phyloP scores from a whole-genome alignment of 225 moss, liverwort and hornwort genomes.

The Lunularia cruciata region DNA sequence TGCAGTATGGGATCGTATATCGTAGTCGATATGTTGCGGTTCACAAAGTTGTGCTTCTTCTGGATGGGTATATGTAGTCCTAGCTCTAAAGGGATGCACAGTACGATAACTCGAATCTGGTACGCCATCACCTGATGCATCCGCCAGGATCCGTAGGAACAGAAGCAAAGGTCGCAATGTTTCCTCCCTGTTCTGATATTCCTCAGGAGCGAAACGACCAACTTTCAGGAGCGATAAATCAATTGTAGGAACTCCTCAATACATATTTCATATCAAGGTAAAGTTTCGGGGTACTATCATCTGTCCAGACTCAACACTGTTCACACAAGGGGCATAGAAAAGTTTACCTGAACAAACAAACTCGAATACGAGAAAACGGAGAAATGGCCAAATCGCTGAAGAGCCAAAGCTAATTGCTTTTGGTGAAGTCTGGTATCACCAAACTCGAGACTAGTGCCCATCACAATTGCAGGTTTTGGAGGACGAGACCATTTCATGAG shows the following conservation, averaged over 20 bases:
- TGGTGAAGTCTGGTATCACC: constrained; percentile 38
- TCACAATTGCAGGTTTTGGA: constrained; percentile 38
- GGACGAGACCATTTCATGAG: constrained; percentile 31
- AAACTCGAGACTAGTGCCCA: constrained; percentile 42
- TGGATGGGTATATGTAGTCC: constrained; percentile 26
- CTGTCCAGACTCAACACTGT: too few relatives aligned
- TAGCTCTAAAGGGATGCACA: constrained; percentile 31
- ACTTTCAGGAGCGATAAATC: too few relatives aligned
- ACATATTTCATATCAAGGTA: too few relatives aligned
- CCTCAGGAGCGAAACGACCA: too few relatives aligned
- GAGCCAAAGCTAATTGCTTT: constrained; percentile 41
- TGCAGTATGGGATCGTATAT: constrained; percentile 8
- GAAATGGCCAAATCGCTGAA: constrained; percentile 44
- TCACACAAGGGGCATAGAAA: neutral
- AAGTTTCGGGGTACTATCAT: too few relatives aligned
- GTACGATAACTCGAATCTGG: neutral
- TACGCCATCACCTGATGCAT: constrained; percentile 25
- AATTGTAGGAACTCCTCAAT: too few relatives aligned
- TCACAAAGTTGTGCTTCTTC: constrained; percentile 38
- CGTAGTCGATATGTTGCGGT: constrained; percentile 17
- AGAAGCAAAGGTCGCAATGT: constrained; percentile 19
- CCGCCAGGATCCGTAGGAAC: constrained; percentile 34
- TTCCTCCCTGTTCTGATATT: constrained; percentile 7
- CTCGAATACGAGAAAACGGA: constrained; percentile 43
- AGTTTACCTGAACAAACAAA: constrained; percentile 27